Base-by-base conservation (phyloP, 163 green algal genomes). In the Chlorella variabilis region DNA sequence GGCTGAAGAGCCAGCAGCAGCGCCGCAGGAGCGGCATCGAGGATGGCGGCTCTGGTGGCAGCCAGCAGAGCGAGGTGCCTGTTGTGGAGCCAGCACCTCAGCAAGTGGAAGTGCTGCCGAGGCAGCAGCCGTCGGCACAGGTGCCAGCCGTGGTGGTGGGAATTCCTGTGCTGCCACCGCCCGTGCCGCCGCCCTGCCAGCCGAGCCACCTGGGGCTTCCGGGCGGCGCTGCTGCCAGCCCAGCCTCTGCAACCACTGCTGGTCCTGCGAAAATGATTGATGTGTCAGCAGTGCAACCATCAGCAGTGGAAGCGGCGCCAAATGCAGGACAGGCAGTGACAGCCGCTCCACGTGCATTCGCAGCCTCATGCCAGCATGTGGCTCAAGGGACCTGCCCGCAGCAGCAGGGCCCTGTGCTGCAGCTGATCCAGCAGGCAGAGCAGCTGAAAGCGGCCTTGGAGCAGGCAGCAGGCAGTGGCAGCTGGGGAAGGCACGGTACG, bases 351-450 rank as follows among this genome's bases (percentile, higher is more conserved):
- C n/a, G n/a, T n/a, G n/a, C n/a, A n/a, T n/a, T n/a, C n/a, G n/a
- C n/a, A n/a, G n/a, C n/a, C n/a, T n/a, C n/a, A n/a, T n/a, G n/a
- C n/a, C n/a, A n/a, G n/a, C n/a, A n/a, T n/a, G n/a, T n/a, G n/a
- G 45, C 45, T 54, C 45, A 11, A 23, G 45, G 45, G 15, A 54
- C 45, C 15, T 54, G 45, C 15, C 45, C n/a, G n/a, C n/a, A 54
- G 45, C 70, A 49, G 70, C 48, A 65, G 33, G 71, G 67, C 34
- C 49, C 49, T 1, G 29, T 78, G 49, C 51, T 68, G 71, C 71
- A 68, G 23, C 38, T 80, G 27, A 80, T 80, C 54, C 73, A 80
- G 73, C 73, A 80, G 56, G 73, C 73, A 25, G 73, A 80, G 73
- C 27, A 69, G 38, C 38, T 80, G 3, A 80, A 80, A 25, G 27